phyloP scores from a whole-genome alignment of 2,329 filamentous ascomycete species.

The Fusarium napiforme region DNA sequence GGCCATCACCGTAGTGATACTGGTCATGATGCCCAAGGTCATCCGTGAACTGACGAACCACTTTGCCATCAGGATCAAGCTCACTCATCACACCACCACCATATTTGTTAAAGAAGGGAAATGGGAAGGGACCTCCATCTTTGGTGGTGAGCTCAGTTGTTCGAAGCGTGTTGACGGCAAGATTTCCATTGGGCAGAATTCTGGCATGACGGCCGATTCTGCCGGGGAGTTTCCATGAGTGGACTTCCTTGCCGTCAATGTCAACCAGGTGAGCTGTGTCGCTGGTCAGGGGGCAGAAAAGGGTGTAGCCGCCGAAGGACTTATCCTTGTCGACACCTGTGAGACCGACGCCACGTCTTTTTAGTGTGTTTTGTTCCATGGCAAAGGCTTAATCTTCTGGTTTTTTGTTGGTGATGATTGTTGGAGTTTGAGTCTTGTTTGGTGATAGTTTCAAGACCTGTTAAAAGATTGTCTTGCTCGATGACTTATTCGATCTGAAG shows the following conservation, averaged over 20 bases:
- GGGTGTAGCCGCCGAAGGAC: constrained; percentile 45
- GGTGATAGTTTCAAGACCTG: not conserved
- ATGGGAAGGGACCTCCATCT: constrained; percentile 39
- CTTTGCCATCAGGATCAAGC: constrained; percentile 39
- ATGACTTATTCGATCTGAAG: not conserved
- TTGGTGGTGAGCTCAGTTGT: constrained; percentile 23
- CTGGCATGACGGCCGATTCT: constrained; percentile 44
- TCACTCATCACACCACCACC: constrained; percentile 47
- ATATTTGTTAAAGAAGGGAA: constrained; percentile 48
- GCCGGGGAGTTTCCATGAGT: constrained; percentile 46
- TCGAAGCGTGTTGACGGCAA: constrained; percentile 46
- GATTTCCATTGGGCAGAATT: constrained; percentile 45
- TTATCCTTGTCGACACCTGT: constrained; percentile 43
- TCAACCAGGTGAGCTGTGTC: constrained; percentile 42
- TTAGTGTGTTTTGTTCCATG: constrained; percentile 48
- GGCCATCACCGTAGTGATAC: constrained; percentile 44
- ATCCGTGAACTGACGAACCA: constrained; percentile 44
- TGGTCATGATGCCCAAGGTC: constrained; percentile 46
- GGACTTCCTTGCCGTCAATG: constrained; percentile 45
- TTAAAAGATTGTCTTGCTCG: not conserved
- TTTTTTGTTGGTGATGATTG: not conserved
- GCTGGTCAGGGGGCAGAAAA: constrained; percentile 46
- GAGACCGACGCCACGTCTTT: constrained; percentile 44
- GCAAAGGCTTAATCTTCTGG: rapidly evolving
- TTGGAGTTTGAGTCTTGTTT: not conserved